Base-by-base conservation (phyloP, 1,139 yeast genomes). In the Pichia sp. region DNA sequence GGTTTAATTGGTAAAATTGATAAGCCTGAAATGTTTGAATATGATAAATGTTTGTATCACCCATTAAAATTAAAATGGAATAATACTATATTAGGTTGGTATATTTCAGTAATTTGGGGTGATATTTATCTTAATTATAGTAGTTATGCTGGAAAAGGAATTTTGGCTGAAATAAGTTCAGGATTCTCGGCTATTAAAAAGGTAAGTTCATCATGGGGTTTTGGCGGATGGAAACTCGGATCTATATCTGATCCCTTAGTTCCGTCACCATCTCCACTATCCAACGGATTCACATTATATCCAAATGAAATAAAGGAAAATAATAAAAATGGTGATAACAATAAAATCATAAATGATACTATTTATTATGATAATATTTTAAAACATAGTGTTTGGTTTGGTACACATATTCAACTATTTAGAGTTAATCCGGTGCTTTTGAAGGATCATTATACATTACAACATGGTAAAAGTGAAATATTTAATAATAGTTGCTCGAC, bases 21-120 rank as follows among this genome's bases (percentile, higher is more conserved):
- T 23, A 55, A 72, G n/a, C 68, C 76, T 3, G 58, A 60, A 37
- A 71, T 70, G 47, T 71, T 61, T 50, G 55, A 62, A 41, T 39
- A 51, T 44, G 12, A 41, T 20, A 57, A 59, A 48, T 51, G 61
- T 8, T 55, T 57, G 3, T 69, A 78, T 44, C 76, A 76, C 43
- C 73, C 73, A 4, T 66, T 82, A 50, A 66, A 61, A 43, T 80
- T 85, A 51, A 61, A 64, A 11, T 84, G 95, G 92, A 74, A 76
- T 38, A 67, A 68, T 37, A 56, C 73, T 8, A 78, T 92, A 0
- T 67, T 85, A 33, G 89, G 90, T 0, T 87, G 96, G 96, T 82
- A 86, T 59, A 70, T 75, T 38, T 75, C 85, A 12, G 66, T 84
- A 16, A 58, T 86, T 30, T 86, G 89, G 80, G 78, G 82, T 1